Evolutionary conservation across 768 basidiomycete genomes (phyloP), one percentile per base, ranked within the genome.

Genomic region (Tylopilus cervinicoccineus): DNA sequence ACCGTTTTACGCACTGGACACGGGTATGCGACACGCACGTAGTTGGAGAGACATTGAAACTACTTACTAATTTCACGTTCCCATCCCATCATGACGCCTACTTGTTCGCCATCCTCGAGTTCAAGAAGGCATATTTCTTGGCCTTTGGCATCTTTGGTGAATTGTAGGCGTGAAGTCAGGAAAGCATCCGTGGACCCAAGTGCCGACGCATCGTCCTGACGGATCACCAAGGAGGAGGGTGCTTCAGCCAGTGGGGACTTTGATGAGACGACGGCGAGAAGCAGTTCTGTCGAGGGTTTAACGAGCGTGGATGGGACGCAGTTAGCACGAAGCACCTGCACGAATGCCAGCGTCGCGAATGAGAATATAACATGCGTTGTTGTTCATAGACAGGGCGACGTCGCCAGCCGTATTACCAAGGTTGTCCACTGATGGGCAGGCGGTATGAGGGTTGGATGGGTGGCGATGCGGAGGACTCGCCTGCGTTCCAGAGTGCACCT

Each of bases 21-120:
- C 58, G 62, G 51, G 44, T 55, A 55, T 52, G 44, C 17, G 45
- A 60, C 59, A 36, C 26, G 37, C 31, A 43, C 23, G 9, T n/a
- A n/a, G 12, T 37, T 6, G 28, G 29, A 19, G 1, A 31, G 26
- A 43, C 1, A 32, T 13, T 19, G 31, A 20, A 26, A 68, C 72
- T 39, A 12, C 60, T 64, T 57, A 84, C 81, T 98, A 59, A 98
- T 90, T 8, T 70, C 76, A 38, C 71, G 69, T 66, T 99, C 96
- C 96, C 96, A 99, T 2, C 93, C 92, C 96, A 99, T 99, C 96
- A 99, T 99, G 6, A 99, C 95, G 12, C 93, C 92, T n/a, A 94
- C 79, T 50, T 93, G 86, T 54, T 86, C 84, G 7, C 68, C 74
- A 24, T 81, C 81, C 13, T 73, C 77, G 3, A 77, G 72, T 50